Evolutionary conservation across 495 filamentous ascomycete genomes (phyloP).

Genomic region (Podospora appendiculata): DNA sequence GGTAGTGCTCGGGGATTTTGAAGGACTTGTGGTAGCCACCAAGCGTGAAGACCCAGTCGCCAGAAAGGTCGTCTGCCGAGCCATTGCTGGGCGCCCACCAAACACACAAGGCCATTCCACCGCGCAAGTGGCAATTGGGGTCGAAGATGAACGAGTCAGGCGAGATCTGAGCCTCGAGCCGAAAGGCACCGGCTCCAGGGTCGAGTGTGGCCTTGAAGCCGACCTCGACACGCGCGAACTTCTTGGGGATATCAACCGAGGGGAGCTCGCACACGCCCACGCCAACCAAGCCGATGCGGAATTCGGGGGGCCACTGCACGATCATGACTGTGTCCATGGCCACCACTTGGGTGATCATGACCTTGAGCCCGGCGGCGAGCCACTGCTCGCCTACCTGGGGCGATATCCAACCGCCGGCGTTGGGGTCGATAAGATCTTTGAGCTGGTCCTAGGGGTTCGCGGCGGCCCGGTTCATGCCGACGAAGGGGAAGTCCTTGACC

Average conservation of each 20-base stretch:
- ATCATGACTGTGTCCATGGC: slow-evolving; percentile 29
- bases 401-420: slow-evolving; percentile 6
- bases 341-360: slow-evolving; percentile 35
- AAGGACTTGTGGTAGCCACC: slow-evolving; percentile 44
- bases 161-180: slow-evolving; percentile 32
- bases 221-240: slow-evolving; percentile 32
- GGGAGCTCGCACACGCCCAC: slow-evolving; percentile 33
- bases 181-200: slow-evolving; percentile 26
- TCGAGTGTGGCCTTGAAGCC: slow-evolving; percentile 27
- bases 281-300: slow-evolving; percentile 7
- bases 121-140: slow-evolving; percentile 35
- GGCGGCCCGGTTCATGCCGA: slow-evolving; percentile 25
- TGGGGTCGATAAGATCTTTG: neutral
- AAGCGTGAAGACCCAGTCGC: slow-evolving; percentile 45
- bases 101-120: slow-evolving; percentile 36
- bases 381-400: slow-evolving; percentile 23
- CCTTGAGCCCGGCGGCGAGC: slow-evolving; percentile 32
- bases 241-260: slow-evolving; percentile 25
- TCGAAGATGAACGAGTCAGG: slow-evolving; percentile 36
- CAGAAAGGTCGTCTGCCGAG: slow-evolving; percentile 7
- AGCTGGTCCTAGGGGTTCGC: neutral
- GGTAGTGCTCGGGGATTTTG: slow-evolving; percentile 29
- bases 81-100: slow-evolving; percentile 30
- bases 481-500: slow-evolving; percentile 18
- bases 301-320: slow-evolving; percentile 14